These are phyloP conservation scores for Alternaria rosae DNA, from an alignment of 2,329 filamentous ascomycete genomes.

Conservation along the genomic window DNA sequence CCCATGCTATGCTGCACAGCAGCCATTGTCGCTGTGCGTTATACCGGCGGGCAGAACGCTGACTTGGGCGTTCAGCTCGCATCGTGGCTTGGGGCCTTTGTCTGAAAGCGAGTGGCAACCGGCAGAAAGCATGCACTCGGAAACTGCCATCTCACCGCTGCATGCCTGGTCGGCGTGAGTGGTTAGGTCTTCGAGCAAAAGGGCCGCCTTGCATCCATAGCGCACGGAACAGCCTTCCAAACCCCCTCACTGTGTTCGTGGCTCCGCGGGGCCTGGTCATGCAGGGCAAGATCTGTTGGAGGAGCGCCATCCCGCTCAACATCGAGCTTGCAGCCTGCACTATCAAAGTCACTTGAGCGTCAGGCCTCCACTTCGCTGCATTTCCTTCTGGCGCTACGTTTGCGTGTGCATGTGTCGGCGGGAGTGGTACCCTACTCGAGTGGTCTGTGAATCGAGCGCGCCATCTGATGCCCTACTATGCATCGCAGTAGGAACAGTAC, in stretches of 20 bases:
- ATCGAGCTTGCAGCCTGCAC: constrained; percentile 10
- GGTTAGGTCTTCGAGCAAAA: constrained; percentile 19
- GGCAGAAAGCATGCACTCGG: constrained; percentile 13
- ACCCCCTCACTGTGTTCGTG: constrained; percentile 13
- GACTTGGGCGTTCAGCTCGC: constrained; percentile 7
- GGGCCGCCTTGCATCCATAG: constrained; percentile 29
- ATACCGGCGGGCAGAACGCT: background rate
- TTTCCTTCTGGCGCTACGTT: constrained; percentile 13
- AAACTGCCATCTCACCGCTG: constrained; percentile 32
- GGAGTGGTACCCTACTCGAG: constrained; percentile 6
- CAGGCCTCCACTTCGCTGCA: constrained; percentile 6
- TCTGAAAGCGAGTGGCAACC: constrained; percentile 12
- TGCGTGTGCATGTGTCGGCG: constrained; percentile 7
- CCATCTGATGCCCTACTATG: background rate
- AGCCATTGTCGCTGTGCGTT: background rate
- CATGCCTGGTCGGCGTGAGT: constrained; percentile 20
- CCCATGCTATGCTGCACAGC: constrained; percentile 3
- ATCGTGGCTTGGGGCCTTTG: constrained; percentile 7
- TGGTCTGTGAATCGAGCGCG: background rate
- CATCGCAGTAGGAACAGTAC: background rate
- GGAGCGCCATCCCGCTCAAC: constrained; percentile 25
- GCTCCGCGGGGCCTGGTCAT: constrained; percentile 18
- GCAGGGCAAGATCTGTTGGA: constrained; percentile 30
- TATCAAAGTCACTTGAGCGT: constrained; percentile 18
- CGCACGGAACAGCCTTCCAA: constrained; percentile 10